Evolutionary conservation across 192 early-diverging fungal species (phyloP).

Genomic region (Jimgerdemannia lactiflua): DNA sequence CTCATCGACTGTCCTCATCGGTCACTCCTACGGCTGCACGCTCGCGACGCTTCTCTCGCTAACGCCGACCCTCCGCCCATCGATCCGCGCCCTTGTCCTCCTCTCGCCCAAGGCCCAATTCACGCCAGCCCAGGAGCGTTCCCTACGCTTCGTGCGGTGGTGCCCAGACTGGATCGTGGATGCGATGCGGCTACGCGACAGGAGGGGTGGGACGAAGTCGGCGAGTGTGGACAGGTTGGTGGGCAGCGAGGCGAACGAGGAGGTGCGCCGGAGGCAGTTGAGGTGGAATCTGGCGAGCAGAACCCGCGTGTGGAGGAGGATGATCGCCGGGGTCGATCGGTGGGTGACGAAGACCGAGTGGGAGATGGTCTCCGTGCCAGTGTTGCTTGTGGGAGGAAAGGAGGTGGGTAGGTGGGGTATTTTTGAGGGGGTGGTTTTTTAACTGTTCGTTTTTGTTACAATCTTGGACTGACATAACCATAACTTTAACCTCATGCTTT

Average conservation of each 20-base stretch:
- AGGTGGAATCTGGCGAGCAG: constrained; percentile 48
- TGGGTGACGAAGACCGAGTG: constrained; percentile 26
- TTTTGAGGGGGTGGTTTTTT: no score
- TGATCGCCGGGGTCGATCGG: constrained; percentile 23
- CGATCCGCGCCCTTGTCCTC: constrained; percentile 46
- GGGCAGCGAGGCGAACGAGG: constrained; percentile 26
- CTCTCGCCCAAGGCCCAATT: constrained; percentile 47
- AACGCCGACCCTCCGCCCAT: constrained; percentile 12
- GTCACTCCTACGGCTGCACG: constrained; percentile 55
- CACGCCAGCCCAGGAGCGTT: constrained; percentile 28
- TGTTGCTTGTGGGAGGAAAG: constrained; percentile 45
- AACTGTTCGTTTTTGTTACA: no score
- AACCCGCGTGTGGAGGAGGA: constrained; percentile 43
- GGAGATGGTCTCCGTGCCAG: constrained; percentile 28
- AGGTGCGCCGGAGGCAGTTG: constrained; percentile 36
- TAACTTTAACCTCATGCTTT: not conserved
- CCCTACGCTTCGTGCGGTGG: constrained; percentile 22
- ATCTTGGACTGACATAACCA: no score
- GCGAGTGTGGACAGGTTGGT: constrained; percentile 44
- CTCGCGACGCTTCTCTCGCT: constrained; percentile 41
- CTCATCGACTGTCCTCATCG: constrained; percentile 45
- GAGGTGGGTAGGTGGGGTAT: constrained; percentile 23
- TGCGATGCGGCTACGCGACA: constrained; percentile 35
- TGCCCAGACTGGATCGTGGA: constrained; percentile 48
- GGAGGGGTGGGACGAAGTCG: constrained; percentile 44